Percentiles rank a stretch among this genome's conserved stretches.
These are phyloP conservation scores for Przewalskia tangutica DNA, from an alignment of 257 asterid genomes.

Conservation along the genomic window DNA sequence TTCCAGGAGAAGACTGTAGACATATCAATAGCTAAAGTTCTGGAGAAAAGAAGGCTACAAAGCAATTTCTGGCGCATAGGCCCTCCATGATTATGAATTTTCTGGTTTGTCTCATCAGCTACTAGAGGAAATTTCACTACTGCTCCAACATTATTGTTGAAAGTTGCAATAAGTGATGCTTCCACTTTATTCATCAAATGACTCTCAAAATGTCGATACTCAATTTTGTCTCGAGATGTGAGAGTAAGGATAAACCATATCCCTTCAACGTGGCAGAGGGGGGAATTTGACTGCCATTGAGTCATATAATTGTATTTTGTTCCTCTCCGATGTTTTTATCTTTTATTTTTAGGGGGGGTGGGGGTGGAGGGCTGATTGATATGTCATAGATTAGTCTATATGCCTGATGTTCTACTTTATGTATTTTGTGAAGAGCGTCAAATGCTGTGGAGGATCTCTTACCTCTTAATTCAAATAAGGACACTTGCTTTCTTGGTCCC, in stretches of 20 bases:
- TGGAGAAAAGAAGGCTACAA: slow-evolving; percentile 82
- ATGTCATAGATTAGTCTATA: no score
- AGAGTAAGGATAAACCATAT: not conserved
- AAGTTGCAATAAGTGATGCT: not conserved
- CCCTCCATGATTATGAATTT: no score
- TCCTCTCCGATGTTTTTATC: no score
- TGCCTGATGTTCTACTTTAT: not conserved
- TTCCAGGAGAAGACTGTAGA: slow-evolving; percentile 62
- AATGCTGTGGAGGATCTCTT: not conserved
- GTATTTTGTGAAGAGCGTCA: not conserved
- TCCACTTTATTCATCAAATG: not conserved
- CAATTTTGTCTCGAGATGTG: not conserved
- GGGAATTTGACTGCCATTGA: not conserved
- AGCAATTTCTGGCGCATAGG: slow-evolving; percentile 41
- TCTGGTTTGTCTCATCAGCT: not conserved
- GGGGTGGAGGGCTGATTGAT: no score
- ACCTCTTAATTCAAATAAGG: not conserved
- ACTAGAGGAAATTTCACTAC: not conserved
- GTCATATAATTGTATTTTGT: not conserved
- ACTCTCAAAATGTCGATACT: not conserved
- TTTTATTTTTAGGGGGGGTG: no score
- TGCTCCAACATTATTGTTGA: not conserved
- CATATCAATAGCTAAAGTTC: slow-evolving; percentile 54
- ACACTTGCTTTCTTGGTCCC: not conserved
- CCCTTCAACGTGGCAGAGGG: not conserved